Percentiles rank a stretch among this genome's conserved stretches.
These are phyloP conservation scores for Hemisphaericaspora lyxosophila DNA, from an alignment of 1,139 yeast genomes.

Conservation along the genomic window DNA sequence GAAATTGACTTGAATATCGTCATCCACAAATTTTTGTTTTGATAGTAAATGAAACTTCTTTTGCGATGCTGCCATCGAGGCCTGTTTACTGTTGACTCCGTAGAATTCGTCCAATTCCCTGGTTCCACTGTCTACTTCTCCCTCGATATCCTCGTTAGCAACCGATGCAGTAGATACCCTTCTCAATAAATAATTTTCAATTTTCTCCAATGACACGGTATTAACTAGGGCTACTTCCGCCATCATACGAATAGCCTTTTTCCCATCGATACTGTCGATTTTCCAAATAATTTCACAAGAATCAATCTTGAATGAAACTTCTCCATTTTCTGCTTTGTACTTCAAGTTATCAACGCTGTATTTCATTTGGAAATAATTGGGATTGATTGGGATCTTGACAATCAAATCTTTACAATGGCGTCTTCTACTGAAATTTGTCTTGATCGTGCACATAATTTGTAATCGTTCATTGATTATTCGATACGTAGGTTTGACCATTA, in stretches of 20 bases:
- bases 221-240: slow-evolving; percentile 33
- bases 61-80: slow-evolving; percentile 23
- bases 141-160: slow-evolving; percentile 13
- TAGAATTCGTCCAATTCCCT: slow-evolving; percentile 40
- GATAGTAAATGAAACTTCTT: slow-evolving; percentile 17
- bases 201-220: slow-evolving; percentile 10
- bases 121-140: slow-evolving; percentile 20
- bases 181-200: slow-evolving; percentile 9
- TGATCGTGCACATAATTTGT: slow-evolving; percentile 37
- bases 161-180: slow-evolving; percentile 5
- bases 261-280: slow-evolving; percentile 57
- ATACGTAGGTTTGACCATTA: slow-evolving; percentile 39
- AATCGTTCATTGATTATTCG: slow-evolving; percentile 26
- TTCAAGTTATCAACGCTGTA: slow-evolving; percentile 32
- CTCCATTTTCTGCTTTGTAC: slow-evolving; percentile 44
- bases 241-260: slow-evolving; percentile 41
- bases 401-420: slow-evolving; percentile 34
- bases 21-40: slow-evolving; percentile 16
- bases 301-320: slow-evolving; percentile 40
- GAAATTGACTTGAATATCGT: slow-evolving; percentile 33
- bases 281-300: slow-evolving; percentile 62
- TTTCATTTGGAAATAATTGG: slow-evolving; percentile 36
- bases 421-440: slow-evolving; percentile 36
- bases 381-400: slow-evolving; percentile 39
- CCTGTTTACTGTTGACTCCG: slow-evolving; percentile 37